These are phyloP conservation scores for Spongiforma sp. DNA, from an alignment of 1,284 basidiomycete species.

Conservation along the genomic window DNA sequence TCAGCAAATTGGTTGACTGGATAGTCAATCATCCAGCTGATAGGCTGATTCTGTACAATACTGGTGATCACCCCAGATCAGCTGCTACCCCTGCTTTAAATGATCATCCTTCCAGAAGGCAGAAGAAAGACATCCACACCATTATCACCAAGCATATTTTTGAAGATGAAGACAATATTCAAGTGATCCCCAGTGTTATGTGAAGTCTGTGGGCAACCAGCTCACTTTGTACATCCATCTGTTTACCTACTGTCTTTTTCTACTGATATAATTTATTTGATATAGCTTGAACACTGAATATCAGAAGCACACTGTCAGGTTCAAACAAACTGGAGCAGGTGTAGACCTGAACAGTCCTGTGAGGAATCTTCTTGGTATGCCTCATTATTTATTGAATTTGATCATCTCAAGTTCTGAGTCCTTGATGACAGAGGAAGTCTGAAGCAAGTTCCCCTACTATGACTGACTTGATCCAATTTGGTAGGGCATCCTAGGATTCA, in stretches of 20 bases:
- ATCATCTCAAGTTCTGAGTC: too few relatives aligned
- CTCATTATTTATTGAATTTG: too few relatives aligned
- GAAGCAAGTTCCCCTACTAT: too few relatives aligned
- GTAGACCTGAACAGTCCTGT: neutral
- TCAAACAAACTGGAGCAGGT: neutral
- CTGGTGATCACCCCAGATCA: too few relatives aligned
- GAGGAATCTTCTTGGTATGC: neutral
- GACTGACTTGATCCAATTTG: too few relatives aligned
- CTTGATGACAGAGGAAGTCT: too few relatives aligned
- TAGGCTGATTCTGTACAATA: too few relatives aligned
- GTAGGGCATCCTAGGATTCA: too few relatives aligned
- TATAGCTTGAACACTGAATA: neutral
- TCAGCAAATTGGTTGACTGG: too few relatives aligned
- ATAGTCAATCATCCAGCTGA: too few relatives aligned
- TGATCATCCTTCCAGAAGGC: neutral
- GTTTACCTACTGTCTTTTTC: neutral
- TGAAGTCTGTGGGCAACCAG: neutral
- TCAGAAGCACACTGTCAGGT: neutral
- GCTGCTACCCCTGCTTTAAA: too few relatives aligned
- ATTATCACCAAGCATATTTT: neutral
- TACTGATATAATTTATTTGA: neutral
- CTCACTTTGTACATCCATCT: neutral
- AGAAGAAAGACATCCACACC: neutral
- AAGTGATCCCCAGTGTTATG: neutral
- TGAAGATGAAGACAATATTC: neutral